These are phyloP conservation scores for Volvox carteri DNA, from an alignment of 163 green algal species.

Conservation along the genomic window DNA sequence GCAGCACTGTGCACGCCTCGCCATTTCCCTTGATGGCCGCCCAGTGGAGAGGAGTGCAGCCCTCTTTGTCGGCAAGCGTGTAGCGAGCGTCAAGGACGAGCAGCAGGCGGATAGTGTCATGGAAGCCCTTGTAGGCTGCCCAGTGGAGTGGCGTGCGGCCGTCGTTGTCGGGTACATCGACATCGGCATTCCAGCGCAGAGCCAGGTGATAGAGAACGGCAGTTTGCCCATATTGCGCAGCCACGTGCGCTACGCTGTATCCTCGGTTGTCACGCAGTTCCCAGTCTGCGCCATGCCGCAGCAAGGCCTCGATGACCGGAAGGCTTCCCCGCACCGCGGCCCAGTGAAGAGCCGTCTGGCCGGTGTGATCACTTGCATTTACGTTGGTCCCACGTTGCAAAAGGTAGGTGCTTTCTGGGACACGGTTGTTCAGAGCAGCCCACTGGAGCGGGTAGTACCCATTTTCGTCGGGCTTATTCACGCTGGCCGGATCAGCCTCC, in stretches of 20 bases:
- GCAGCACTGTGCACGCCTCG: conserved; percentile 91
- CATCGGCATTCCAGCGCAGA: conserved; percentile 87
- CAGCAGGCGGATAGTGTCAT: conserved; percentile 91
- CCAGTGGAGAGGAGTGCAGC: conserved; percentile 97
- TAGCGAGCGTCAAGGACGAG: conserved; percentile 87
- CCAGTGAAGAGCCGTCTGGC: conserved; percentile 95
- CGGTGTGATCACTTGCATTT: conserved; percentile 80
- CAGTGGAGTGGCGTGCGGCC: conserved; percentile 94
- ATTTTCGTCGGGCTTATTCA: conserved; percentile 79
- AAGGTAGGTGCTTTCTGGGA: conserved; percentile 83
- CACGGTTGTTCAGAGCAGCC: conserved; percentile 96
- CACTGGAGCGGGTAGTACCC: conserved; percentile 94
- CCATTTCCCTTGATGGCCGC: conserved; percentile 94
- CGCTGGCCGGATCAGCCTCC: conserved; percentile 68
- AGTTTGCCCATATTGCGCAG: conserved; percentile 96
- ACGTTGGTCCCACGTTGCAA: conserved; percentile 77
- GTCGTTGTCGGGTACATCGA: conserved; percentile 87
- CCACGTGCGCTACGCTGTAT: conserved; percentile 80
- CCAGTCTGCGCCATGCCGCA: conserved; percentile 79
- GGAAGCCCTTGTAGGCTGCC: conserved; percentile 95
- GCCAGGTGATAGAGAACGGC: conserved; percentile 89
- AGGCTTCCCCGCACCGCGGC: conserved; percentile 84
- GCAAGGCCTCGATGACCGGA: conserved; percentile 86
- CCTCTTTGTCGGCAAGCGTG: conserved; percentile 84
- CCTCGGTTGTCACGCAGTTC: conserved; percentile 80